Evolutionary conservation across 176 grass and related monocot genomes (phyloP).

Genomic region (Zoysia japonica): DNA sequence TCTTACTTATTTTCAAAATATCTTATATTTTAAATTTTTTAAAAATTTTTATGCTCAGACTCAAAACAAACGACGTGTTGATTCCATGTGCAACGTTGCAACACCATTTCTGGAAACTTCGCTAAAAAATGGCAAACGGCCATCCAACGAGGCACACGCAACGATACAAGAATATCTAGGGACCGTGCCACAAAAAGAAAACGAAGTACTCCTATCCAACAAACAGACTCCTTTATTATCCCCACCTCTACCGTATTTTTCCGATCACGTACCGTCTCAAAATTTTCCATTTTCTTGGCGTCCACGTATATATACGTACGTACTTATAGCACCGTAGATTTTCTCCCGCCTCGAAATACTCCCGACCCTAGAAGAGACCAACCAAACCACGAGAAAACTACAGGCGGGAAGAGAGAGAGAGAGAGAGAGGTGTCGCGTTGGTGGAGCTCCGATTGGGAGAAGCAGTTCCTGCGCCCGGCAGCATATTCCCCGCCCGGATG

Average conservation of each 20-base stretch:
- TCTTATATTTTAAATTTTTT: no score
- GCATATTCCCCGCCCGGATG: slow-evolving; percentile 78
- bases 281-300: neutral
- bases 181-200: neutral
- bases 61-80: no score
- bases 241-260: neutral
- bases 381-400: neutral
- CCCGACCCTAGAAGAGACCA: neutral
- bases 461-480: slow-evolving; percentile 13
- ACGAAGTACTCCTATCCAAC: slow-evolving; percentile 8
- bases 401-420: neutral
- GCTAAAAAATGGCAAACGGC: no score
- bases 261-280: neutral
- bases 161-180: neutral
- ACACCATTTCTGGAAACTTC: no score
- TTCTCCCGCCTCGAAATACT: slow-evolving; percentile 25
- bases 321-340: neutral
- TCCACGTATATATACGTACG: neutral
- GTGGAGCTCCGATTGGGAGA: slow-evolving; percentile 12
- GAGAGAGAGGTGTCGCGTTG: neutral
- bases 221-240: neutral
- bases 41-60: no score
- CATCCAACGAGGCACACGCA: neutral
- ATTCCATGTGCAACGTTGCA: no score
- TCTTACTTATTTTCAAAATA: no score